A percentile compares a stretch with the other conserved stretches of the same genome.
Conservation (phyloP, 2,329 filamentous ascomycete species). For the Hypoxylon sp. region DNA sequence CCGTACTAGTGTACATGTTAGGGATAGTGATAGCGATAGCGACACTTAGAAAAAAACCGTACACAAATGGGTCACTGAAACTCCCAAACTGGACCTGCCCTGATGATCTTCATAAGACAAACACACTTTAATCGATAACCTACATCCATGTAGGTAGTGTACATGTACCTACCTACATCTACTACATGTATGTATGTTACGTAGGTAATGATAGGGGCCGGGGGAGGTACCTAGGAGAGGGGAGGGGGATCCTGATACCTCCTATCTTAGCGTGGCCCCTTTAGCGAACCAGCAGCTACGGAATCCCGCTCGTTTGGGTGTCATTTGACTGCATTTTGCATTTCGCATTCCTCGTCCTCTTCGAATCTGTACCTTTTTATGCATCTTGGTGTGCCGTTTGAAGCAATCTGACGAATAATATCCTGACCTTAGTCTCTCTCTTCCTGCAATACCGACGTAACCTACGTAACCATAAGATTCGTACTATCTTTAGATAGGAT, state of each 20-base stretch:
- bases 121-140: constrained; percentile 15
- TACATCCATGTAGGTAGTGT: no score
- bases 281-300: constrained; percentile 28
- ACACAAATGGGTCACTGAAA: background rate
- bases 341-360: constrained; percentile 13
- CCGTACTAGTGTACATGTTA: no score
- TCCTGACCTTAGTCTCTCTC: constrained; percentile 35
- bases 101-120: constrained; percentile 25
- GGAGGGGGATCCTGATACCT: no score
- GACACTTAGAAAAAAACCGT: background rate
- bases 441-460: constrained; percentile 5
- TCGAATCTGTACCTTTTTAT: constrained; percentile 14
- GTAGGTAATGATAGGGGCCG: no score
- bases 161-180: no score
- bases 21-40: no score
- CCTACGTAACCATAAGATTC: background rate
- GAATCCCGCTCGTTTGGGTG: constrained; percentile 25
- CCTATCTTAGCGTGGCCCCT: background rate
- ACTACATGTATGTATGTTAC: no score
- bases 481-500: constrained; percentile 25
- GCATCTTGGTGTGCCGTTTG: constrained; percentile 12
- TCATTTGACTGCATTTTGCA: constrained; percentile 26
- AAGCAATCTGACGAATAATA: constrained; percentile 31
- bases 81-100: background rate
- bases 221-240: no score